Base-by-base conservation (phyloP, 768 basidiomycete species). In the Tulasnella sp. region DNA sequence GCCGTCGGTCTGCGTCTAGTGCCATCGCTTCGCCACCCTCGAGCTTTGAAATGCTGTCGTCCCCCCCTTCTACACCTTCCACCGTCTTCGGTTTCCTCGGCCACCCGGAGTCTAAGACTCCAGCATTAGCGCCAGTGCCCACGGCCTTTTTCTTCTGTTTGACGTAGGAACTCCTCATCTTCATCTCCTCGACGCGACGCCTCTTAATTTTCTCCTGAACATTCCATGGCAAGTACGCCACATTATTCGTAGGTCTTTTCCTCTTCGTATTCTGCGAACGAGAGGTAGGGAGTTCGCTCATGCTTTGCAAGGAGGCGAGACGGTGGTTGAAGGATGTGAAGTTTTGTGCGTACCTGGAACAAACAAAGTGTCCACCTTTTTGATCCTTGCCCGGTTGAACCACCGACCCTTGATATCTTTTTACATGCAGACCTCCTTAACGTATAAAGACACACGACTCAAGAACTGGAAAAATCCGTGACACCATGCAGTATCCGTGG, bases 161-260 rank as follows among this genome's bases (percentile, higher is more conserved):
- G 83, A 89, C 92, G 93, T 94, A 95, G 86, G 92, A 89, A 82
- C 89, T 90, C 83, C 92, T 93, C 78, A 94, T 89, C 86, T 94
- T 95, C 80, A 89, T 89, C 80, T 88, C 91, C 78, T 92, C 88
- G 14, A 97, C 89, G 91, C 96, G 96, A 79, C 90, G 88, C 83
- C 90, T 89, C 85, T 95, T 97, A 79, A 97, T 87, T 82, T 91
- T 92, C 84, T 90, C 93, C 27, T 96, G 95, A 91, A 88, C 76
- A 87, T 86, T 39, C 84, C 84, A 42, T 38, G 93, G 93, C 62
- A 90, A 86, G 83, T 94, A 91, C 71, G 87, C 89, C 82, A 94
- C 94, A 18, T 74, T 74, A 38, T 90, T 90, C 0, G 93, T 93
- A 12, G 93, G 93, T 79, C 87, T 87, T 84, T 89, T 93, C 78